These are phyloP conservation scores for Trametes coccinea DNA, from an alignment of 768 basidiomycete species.

Conservation along the genomic window DNA sequence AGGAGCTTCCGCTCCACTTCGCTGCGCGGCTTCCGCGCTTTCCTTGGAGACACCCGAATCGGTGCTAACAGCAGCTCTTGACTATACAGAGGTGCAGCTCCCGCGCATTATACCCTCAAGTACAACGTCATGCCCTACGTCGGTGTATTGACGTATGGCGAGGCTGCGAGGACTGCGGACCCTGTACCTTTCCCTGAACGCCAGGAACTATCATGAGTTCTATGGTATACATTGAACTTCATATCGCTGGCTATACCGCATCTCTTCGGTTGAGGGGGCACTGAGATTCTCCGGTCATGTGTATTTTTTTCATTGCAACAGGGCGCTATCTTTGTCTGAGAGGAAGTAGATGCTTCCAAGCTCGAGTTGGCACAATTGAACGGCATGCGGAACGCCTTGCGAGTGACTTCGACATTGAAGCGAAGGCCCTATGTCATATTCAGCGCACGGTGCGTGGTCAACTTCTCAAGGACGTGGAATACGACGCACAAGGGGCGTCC, in stretches of 20 bases:
- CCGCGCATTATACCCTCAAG: constrained; percentile 72
- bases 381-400: constrained; percentile 6
- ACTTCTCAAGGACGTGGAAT: constrained; percentile 21
- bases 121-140: constrained; percentile 94
- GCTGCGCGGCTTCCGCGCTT: background rate
- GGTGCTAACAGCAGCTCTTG: constrained; percentile 22
- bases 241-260: constrained; percentile 5
- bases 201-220: constrained; percentile 22
- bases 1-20: background rate
- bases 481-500: constrained; percentile 11
- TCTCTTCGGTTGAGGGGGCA: background rate
- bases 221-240: background rate
- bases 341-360: constrained; percentile 2
- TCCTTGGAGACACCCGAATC: background rate
- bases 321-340: constrained; percentile 12
- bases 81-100: constrained; percentile 54
- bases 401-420: constrained; percentile 15
- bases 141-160: constrained; percentile 75
- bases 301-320: constrained; percentile 9
- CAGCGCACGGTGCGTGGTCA: constrained; percentile 13
- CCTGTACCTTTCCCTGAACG: constrained; percentile 37
- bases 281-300: constrained; percentile 1
- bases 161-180: constrained; percentile 52
- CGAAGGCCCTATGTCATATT: constrained; percentile 9
- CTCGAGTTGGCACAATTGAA: constrained; percentile 5